Conservation (phyloP, 352 stramenopile genomes). For the Phytophthora cryptogea region DNA sequence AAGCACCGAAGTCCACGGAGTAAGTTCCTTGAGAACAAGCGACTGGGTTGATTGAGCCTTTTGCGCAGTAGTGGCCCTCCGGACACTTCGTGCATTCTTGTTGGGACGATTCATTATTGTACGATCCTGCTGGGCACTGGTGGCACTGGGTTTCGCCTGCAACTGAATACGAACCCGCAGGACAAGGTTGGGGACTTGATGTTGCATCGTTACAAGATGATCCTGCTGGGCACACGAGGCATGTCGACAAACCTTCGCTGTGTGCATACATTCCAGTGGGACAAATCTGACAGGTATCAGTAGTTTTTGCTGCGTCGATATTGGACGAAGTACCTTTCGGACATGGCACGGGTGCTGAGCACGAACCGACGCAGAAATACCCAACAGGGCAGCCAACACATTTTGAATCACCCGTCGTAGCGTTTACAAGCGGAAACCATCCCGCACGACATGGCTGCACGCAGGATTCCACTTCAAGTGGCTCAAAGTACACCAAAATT, state of each 20-base stretch:
- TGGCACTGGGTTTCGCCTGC: constrained; percentile 46
- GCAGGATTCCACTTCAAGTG: constrained; percentile 48
- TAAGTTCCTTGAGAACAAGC: constrained; percentile 43
- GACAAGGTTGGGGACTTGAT: constrained; percentile 40
- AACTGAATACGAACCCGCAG: constrained; percentile 52
- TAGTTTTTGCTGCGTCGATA: constrained; percentile 28
- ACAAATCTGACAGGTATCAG: constrained; percentile 41
- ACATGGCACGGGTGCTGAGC: constrained; percentile 41
- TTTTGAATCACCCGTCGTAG: constrained; percentile 30
- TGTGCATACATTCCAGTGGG: constrained; percentile 50
- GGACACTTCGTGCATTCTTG: constrained; percentile 49
- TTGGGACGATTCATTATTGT: constrained; percentile 40
- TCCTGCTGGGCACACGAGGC: constrained; percentile 46
- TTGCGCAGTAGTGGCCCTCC: constrained; percentile 49
- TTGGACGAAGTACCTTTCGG: constrained; percentile 47
- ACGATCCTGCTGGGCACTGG: constrained; percentile 46
- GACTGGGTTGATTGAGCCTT: constrained; percentile 28
- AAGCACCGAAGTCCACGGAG: constrained; percentile 34
- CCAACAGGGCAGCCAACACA: constrained; percentile 57
- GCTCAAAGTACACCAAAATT: constrained; percentile 61
- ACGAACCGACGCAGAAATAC: constrained; percentile 53
- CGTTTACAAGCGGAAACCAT: constrained; percentile 56
- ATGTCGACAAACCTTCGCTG: constrained; percentile 34
- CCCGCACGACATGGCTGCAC: constrained; percentile 50
- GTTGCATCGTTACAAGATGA: constrained; percentile 32